Evolutionary conservation across 164 flowering plant species (phyloP).

Genomic region (Aristolochia californica): DNA sequence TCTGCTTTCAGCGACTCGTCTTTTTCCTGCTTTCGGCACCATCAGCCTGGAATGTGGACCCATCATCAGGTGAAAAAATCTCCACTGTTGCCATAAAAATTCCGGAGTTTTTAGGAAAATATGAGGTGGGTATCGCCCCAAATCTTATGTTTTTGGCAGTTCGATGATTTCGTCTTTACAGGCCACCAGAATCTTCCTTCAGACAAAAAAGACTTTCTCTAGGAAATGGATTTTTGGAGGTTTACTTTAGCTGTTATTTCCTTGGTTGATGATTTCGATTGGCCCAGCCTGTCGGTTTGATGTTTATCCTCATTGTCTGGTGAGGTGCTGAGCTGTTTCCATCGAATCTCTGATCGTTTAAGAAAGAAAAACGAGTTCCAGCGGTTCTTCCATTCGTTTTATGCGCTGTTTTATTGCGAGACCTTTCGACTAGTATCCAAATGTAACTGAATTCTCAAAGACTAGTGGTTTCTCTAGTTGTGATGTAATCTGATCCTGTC

Average conservation of each 20-base stretch:
- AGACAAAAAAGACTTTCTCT: background rate
- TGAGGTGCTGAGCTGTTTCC: no score
- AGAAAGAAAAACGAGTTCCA: background rate
- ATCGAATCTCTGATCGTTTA: background rate
- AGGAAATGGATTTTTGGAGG: no score
- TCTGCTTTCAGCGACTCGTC: background rate
- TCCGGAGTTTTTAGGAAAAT: constrained; percentile 3
- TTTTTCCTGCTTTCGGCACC: background rate
- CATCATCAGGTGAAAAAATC: constrained; percentile 3
- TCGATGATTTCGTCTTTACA: background rate
- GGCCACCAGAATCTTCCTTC: background rate
- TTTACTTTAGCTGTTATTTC: background rate
- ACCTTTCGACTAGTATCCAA: no score
- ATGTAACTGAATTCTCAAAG: no score
- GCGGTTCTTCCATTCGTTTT: no score
- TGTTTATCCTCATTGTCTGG: background rate
- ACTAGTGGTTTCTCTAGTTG: no score
- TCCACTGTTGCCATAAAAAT: background rate
- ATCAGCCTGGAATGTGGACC: background rate
- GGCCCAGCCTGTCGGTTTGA: background rate
- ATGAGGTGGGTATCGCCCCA: constrained; percentile 10
- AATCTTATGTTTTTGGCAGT: constrained; percentile 5
- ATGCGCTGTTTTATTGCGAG: no score
- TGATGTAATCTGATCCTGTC: no score
- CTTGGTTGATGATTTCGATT: constrained; percentile 1